Percentiles rank a stretch among this genome's conserved stretches.
phyloP scores from a whole-genome alignment of 345 rosid genomes.

The Conringia planisiliqua region DNA sequence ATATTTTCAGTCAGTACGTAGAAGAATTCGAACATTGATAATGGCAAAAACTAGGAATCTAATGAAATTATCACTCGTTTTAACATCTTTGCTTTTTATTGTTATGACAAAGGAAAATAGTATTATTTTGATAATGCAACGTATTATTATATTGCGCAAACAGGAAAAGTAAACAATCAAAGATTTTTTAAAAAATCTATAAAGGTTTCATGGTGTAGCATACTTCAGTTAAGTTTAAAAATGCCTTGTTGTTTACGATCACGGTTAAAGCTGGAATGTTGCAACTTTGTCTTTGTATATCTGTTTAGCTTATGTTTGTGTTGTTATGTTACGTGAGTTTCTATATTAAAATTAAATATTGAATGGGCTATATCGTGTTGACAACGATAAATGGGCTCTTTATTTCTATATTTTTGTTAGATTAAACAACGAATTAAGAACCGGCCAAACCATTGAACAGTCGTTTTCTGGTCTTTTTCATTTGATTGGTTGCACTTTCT shows the following conservation, averaged over 20 bases:
- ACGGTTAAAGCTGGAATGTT: neutral
- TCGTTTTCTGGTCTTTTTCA: conserved; percentile 28
- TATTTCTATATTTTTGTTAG: neutral
- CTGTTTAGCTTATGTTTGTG: neutral
- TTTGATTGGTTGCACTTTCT: conserved; percentile 31
- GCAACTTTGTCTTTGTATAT: conserved; percentile 9
- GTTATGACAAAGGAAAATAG: neutral
- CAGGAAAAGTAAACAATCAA: too few relatives aligned
- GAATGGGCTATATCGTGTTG: conserved; percentile 13
- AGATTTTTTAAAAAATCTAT: too few relatives aligned
- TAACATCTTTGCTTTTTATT: neutral
- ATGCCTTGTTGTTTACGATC: neutral
- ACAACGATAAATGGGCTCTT: neutral
- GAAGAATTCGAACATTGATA: neutral
- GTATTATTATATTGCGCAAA: too few relatives aligned
- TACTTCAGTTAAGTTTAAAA: too few relatives aligned
- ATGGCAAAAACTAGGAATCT: conserved; percentile 1
- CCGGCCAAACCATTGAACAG: conserved; percentile 35
- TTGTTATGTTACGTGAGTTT: neutral
- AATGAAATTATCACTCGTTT: neutral
- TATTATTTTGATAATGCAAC: too few relatives aligned
- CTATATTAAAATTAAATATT: neutral
- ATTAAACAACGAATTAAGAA: conserved; percentile 28
- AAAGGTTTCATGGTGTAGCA: too few relatives aligned
- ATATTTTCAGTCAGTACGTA: neutral